phyloP scores from a whole-genome alignment of 768 basidiomycete species.

The Tulasnella sp. region DNA sequence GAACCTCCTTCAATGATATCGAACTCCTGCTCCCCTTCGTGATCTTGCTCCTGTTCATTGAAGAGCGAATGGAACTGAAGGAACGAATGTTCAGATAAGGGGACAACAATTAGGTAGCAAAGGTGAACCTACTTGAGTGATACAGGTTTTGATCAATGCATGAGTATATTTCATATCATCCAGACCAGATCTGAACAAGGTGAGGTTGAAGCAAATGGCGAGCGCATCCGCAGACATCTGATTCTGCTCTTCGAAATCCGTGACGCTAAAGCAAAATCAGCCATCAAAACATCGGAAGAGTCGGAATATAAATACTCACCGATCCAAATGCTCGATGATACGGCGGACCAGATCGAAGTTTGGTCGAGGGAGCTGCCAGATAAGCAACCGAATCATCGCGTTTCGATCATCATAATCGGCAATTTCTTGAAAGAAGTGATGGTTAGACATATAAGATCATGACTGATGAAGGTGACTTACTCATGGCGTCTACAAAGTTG shows the following conservation, averaged over 20 bases:
- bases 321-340: constrained; percentile 73
- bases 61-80: constrained; percentile 9
- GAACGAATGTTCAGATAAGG: neutral
- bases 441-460: neutral
- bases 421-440: constrained; percentile 35
- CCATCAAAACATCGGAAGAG: neutral
- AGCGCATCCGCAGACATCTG: constrained; percentile 82
- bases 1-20: neutral
- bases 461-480: constrained; percentile 31
- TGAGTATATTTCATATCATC: constrained; percentile 70
- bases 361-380: constrained; percentile 54
- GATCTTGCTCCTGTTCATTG: constrained; percentile 7
- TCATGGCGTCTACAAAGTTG: constrained; percentile 55
- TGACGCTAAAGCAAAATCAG: constrained; percentile 32
- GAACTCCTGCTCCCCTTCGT: neutral
- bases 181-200: constrained; percentile 59
- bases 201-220: constrained; percentile 77
- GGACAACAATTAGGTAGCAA: neutral
- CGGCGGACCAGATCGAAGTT: constrained; percentile 72
- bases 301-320: constrained; percentile 29
- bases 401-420: constrained; percentile 58
- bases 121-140: constrained; percentile 48
- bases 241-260: constrained; percentile 75
- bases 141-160: constrained; percentile 60
- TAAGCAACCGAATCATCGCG: constrained; percentile 46